A percentile compares a stretch with the other conserved stretches of the same genome.
phyloP scores from a whole-genome alignment of 306 rosid genomes.

The Pterocarpus santalinus region DNA sequence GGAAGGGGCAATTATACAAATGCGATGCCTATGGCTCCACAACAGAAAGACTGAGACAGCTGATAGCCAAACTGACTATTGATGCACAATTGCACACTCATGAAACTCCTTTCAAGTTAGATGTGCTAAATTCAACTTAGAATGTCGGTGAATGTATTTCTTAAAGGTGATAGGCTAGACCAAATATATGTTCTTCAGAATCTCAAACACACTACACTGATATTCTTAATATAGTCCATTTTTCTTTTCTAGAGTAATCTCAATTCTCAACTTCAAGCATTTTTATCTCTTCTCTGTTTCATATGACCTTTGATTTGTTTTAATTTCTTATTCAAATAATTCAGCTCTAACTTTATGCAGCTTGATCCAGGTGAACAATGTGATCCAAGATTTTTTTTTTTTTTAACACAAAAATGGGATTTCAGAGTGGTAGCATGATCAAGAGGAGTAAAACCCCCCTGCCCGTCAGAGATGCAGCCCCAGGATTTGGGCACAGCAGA shows the following conservation, averaged over 20 bases:
- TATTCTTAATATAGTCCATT: background rate
- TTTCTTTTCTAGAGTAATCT: background rate
- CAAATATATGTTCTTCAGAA: background rate
- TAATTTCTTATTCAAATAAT: background rate
- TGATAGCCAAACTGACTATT: too few relatives aligned
- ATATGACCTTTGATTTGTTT: background rate
- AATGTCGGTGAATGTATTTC: background rate
- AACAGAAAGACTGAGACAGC: too few relatives aligned
- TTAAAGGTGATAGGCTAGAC: background rate
- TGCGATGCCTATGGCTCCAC: background rate
- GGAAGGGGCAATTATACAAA: background rate
- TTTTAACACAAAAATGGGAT: too few relatives aligned
- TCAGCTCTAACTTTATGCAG: background rate
- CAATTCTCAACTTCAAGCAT: slow-evolving; percentile 12
- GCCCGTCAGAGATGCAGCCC: too few relatives aligned
- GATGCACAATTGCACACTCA: background rate
- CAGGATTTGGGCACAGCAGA: too few relatives aligned
- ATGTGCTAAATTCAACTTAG: background rate
- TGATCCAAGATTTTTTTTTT: too few relatives aligned
- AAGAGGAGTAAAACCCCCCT: background rate
- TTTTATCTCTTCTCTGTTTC: slow-evolving; percentile 2
- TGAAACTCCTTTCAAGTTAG: slow-evolving; percentile 10
- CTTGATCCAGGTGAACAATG: background rate
- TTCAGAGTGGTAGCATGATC: background rate
- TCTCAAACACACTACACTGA: background rate